These are phyloP conservation scores for Eucalyptus coolabah DNA, from an alignment of 345 rosid species.

Conservation along the genomic window DNA sequence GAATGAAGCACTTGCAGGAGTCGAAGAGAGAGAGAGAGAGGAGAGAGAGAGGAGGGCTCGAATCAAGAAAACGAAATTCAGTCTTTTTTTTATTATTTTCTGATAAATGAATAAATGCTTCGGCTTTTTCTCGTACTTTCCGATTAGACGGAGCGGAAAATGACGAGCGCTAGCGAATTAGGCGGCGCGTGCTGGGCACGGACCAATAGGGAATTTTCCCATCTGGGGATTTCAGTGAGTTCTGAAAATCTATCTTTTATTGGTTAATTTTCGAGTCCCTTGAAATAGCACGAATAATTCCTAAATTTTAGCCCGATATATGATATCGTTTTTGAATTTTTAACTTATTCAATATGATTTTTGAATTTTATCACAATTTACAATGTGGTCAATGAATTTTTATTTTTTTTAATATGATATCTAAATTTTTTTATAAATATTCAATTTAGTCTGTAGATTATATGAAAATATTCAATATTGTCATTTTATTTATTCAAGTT, in stretches of 20 bases:
- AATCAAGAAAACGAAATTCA: neutral
- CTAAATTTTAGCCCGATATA: fast-evolving
- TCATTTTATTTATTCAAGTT: fast-evolving
- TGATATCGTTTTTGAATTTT: fast-evolving
- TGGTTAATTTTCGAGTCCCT: neutral
- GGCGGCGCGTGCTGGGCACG: neutral
- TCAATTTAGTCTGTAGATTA: too few relatives aligned
- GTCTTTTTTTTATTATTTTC: neutral
- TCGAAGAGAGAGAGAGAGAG: neutral
- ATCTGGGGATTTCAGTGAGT: neutral
- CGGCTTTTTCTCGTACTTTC: neutral
- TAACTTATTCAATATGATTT: fast-evolving
- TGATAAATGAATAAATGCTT: neutral
- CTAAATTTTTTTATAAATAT: too few relatives aligned
- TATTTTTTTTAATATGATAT: too few relatives aligned
- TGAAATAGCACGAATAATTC: fast-evolving
- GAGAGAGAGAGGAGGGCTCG: neutral
- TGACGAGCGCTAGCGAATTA: neutral
- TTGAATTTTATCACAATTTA: fast-evolving
- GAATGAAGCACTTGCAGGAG: neutral
- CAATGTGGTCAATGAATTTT: fast-evolving
- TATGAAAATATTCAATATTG: fast-evolving
- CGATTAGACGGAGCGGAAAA: neutral
- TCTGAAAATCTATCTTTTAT: neutral
- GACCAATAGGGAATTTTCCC: neutral